Evolutionary conservation across 2,329 filamentous ascomycete genomes (phyloP).

Genomic region (Penicillium sp.): DNA sequence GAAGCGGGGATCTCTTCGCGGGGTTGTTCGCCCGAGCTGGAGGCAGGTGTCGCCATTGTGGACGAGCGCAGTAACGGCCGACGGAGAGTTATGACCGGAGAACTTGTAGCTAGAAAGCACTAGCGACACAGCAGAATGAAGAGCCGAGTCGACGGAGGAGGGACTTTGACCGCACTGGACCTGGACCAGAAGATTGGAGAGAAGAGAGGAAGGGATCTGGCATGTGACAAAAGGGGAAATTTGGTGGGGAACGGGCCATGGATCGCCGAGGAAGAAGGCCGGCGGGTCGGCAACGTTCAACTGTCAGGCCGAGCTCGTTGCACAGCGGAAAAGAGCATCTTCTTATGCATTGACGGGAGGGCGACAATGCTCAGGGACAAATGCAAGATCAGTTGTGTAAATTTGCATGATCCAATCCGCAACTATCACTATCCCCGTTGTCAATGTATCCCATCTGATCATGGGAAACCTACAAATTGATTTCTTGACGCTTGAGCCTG

Average conservation of each 20-base stretch:
- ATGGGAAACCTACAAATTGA: too few relatives aligned
- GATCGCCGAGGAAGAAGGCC: constrained; percentile 18
- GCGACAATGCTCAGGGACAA: too few relatives aligned
- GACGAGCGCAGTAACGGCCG: neutral
- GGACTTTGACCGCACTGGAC: neutral
- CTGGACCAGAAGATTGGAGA: neutral
- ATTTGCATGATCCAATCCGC: too few relatives aligned
- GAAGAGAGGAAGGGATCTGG: constrained; percentile 1
- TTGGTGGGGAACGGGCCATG: constrained; percentile 25
- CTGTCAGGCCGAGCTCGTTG: neutral
- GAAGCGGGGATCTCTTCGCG: neutral
- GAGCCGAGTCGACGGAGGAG: neutral
- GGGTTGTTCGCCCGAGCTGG: constrained; percentile 1
- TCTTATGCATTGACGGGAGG: too few relatives aligned
- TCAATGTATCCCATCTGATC: too few relatives aligned
- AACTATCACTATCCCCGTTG: too few relatives aligned
- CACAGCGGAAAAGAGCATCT: too few relatives aligned
- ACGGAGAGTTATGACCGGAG: neutral
- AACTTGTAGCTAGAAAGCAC: neutral
- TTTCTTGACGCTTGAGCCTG: too few relatives aligned
- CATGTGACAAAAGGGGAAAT: constrained; percentile 20
- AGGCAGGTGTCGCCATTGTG: constrained; percentile 1
- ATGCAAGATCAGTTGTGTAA: too few relatives aligned
- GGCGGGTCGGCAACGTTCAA: constrained; percentile 3
- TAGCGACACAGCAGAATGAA: neutral